Conservation (phyloP, 129 eudicot genomes). For the Dittrichia graveolens region DNA sequence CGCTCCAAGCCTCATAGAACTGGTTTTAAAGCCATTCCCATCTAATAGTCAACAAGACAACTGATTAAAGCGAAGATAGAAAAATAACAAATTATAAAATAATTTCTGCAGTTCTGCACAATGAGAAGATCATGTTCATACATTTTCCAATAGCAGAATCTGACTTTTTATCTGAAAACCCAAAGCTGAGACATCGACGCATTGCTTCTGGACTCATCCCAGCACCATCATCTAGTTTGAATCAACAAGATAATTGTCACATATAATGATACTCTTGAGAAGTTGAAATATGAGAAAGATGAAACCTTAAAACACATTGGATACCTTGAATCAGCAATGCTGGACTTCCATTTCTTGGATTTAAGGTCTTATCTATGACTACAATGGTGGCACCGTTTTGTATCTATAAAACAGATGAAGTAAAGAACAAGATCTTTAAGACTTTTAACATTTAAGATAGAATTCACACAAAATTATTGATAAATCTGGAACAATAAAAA, state of each 20-base stretch:
- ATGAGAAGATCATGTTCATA: slow-evolving; percentile 34
- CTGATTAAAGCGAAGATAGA: slow-evolving; percentile 6
- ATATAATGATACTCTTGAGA: background rate
- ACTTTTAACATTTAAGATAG: background rate
- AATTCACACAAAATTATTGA: too few relatives aligned
- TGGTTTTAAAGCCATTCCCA: slow-evolving; percentile 96
- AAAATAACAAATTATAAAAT: background rate
- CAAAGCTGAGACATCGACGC: slow-evolving; percentile 84
- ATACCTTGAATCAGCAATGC: slow-evolving; percentile 83
- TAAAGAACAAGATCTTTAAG: background rate
- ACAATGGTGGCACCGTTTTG: slow-evolving; percentile 81
- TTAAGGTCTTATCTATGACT: slow-evolving; percentile 55
- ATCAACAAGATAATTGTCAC: slow-evolving; percentile 16
- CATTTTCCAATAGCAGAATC: slow-evolving; percentile 79
- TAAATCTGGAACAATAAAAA: too few relatives aligned
- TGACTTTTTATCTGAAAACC: slow-evolving; percentile 79
- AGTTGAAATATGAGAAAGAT: slow-evolving; percentile 1
- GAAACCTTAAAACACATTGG: slow-evolving; percentile 11
- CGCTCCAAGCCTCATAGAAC: slow-evolving; percentile 95
- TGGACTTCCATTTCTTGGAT: slow-evolving; percentile 72
- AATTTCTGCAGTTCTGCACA: background rate
- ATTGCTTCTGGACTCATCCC: slow-evolving; percentile 94
- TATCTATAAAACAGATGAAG: slow-evolving; percentile 49
- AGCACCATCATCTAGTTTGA: slow-evolving; percentile 74
- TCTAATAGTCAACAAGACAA: slow-evolving; percentile 56